Evolutionary conservation across 495 filamentous ascomycete genomes (phyloP), one percentile per base, ranked within the genome.

Genomic region (Xylaria palmicola): DNA sequence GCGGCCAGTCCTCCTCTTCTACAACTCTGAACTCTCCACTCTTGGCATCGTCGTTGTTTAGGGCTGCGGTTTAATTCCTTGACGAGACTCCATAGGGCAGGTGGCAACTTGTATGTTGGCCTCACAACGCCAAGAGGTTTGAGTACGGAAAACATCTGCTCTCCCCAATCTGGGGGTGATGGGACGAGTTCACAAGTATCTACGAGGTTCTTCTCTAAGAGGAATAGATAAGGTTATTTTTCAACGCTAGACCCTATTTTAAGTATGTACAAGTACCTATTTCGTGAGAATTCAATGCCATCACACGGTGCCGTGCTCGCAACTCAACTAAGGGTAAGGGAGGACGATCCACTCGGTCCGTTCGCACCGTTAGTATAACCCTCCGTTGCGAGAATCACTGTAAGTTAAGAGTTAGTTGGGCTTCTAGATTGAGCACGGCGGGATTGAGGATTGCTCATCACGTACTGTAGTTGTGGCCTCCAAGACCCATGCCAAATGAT

Each of bases 331-430:
- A 54, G 51, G 27, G 8, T 56, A 4, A 56, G 17, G 6, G 54
- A 56, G 13, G 54, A 44, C 15, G 39, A 34, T 20, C 54, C 54
- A 27, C 54, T 56, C 4, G 54, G 54, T 17, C 54, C 54, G n/a
- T 56, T 51, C 17, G 63, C 62, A 17, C 68, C 68, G 20, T 59
- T 68, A 19, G 83, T 76, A 39, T 85, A 86, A 6, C 85, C 84
- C 66, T 87, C 84, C 0, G 80, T 84, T 1, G 81, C 79, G 13
- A 87, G 68, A 52, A 86, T 83, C 71, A 83, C 77, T 70, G 12
- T 12, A 60, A 1, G 41, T 65, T n/a, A 67, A 40, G 3, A 36
- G 44, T 56, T 39, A 39, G 6, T 26, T 20, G 19, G 19, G 1
- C 24, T 7, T 43, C 37, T 1, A 24, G 19, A 41, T 6, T 26